Percentiles rank a stretch among this genome's conserved stretches.
These are phyloP conservation scores for Xylaria sp. DNA, from an alignment of 2,329 filamentous ascomycete species.

Conservation along the genomic window DNA sequence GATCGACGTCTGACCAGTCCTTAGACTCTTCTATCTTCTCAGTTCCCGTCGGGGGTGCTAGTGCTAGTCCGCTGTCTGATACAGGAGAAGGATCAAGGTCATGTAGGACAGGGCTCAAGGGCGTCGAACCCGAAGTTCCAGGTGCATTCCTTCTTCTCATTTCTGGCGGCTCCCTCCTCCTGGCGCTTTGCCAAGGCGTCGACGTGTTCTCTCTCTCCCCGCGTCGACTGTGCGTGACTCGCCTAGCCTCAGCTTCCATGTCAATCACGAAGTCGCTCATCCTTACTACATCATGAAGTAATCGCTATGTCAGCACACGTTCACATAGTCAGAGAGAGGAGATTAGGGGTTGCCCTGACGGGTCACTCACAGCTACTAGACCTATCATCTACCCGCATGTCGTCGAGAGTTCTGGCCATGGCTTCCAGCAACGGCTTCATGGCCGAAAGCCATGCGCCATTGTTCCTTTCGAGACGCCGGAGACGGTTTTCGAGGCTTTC, in stretches of 20 bases:
- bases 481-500: constrained; percentile 40
- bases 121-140: not conserved
- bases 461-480: constrained; percentile 37
- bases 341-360: not conserved
- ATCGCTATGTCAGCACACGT: constrained; percentile 9
- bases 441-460: constrained; percentile 40
- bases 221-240: constrained; percentile 28
- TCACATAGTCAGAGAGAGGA: not conserved
- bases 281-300: constrained; percentile 22
- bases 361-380: constrained; percentile 34
- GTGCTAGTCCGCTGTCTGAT: not conserved
- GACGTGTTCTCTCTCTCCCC: constrained; percentile 20
- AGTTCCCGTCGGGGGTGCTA: not conserved
- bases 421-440: constrained; percentile 41
- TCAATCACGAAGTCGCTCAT: constrained; percentile 43
- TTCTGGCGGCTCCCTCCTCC: not conserved
- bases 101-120: constrained; percentile 21
- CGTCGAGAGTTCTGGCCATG: constrained; percentile 38
- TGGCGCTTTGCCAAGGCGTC: not conserved
- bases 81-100: constrained; percentile 19
- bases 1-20: constrained; percentile 31
- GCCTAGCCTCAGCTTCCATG: constrained; percentile 37
- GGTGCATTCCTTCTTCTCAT: not conserved
- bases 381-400: constrained; percentile 37
- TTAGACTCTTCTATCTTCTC: constrained; percentile 7